Percentiles rank a stretch among this genome's conserved stretches.
These are phyloP conservation scores for Tulasnella sp. DNA, from an alignment of 768 basidiomycete genomes.

Conservation along the genomic window DNA sequence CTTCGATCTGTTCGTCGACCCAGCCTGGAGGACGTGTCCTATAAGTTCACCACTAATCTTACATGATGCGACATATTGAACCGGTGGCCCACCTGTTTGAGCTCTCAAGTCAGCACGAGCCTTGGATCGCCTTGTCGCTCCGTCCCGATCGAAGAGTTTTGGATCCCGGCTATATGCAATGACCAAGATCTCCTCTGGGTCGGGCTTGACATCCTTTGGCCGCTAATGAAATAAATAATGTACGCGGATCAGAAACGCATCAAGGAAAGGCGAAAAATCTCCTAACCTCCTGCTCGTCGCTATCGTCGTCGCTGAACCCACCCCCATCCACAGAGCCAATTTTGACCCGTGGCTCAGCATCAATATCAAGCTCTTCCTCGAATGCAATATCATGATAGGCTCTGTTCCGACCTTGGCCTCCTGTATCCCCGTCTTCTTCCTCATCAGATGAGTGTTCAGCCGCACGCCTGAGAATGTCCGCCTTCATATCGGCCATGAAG, in stretches of 20 bases:
- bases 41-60: no score
- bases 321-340: conserved; percentile 29
- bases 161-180: conserved; percentile 65
- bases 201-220: not conserved
- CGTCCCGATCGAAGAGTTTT: conserved; percentile 66
- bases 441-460: conserved; percentile 49
- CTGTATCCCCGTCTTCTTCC: conserved; percentile 47
- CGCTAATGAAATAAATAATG: not conserved
- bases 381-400: conserved; percentile 28
- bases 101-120: conserved; percentile 51
- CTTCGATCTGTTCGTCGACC: conserved; percentile 80
- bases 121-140: conserved; percentile 57
- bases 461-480: conserved; percentile 65
- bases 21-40: conserved; percentile 55
- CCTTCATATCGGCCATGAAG: conserved; percentile 66
- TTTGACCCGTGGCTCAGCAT: conserved; percentile 15
- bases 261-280: not conserved
- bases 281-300: conserved; percentile 23
- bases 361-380: conserved; percentile 40
- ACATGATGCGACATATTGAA: no score
- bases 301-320: conserved; percentile 23
- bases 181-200: conserved; percentile 40
- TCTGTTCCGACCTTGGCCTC: conserved; percentile 15
- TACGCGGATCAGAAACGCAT: not conserved
- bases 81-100: conserved; percentile 68